These are phyloP conservation scores for Oidiodendron maius DNA, from an alignment of 495 filamentous ascomycete species.

Conservation along the genomic window DNA sequence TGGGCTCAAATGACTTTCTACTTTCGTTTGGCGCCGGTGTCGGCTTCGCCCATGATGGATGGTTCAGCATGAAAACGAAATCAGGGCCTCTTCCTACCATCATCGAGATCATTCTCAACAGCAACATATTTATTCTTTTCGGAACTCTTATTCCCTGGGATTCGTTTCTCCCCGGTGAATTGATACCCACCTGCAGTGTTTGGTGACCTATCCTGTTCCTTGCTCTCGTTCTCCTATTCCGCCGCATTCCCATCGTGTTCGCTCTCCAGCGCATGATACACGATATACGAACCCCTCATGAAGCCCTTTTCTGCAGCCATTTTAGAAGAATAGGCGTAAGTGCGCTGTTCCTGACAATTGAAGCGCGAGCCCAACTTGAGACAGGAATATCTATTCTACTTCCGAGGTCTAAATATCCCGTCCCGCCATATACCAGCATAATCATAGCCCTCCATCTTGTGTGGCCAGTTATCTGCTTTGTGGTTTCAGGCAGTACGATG, in stretches of 20 bases:
- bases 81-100: slow-evolving; percentile 34
- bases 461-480: slow-evolving; percentile 43
- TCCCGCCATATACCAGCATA: slow-evolving; percentile 21
- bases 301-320: slow-evolving; percentile 46
- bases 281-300: slow-evolving; percentile 36
- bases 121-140: slow-evolving; percentile 43
- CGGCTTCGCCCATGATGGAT: slow-evolving; percentile 42
- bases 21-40: slow-evolving; percentile 44
- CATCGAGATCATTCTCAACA: slow-evolving; percentile 42
- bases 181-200: slow-evolving; percentile 29
- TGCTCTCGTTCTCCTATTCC: slow-evolving; percentile 35
- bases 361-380: slow-evolving; percentile 40
- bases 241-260: slow-evolving; percentile 40
- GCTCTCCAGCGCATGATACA: slow-evolving; percentile 34
- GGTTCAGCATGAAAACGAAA: slow-evolving; percentile 37
- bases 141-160: slow-evolving; percentile 43
- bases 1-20: slow-evolving; percentile 45
- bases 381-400: slow-evolving; percentile 29
- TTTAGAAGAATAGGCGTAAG: slow-evolving; percentile 50
- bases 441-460: slow-evolving; percentile 32
- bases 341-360: slow-evolving; percentile 44
- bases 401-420: slow-evolving; percentile 19
- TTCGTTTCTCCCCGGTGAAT: slow-evolving; percentile 25
- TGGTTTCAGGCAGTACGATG: slow-evolving; percentile 40
- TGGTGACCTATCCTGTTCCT: slow-evolving; percentile 34